Conservation (phyloP, 148 eudicot species). For the Suaeda aralocaspica region DNA sequence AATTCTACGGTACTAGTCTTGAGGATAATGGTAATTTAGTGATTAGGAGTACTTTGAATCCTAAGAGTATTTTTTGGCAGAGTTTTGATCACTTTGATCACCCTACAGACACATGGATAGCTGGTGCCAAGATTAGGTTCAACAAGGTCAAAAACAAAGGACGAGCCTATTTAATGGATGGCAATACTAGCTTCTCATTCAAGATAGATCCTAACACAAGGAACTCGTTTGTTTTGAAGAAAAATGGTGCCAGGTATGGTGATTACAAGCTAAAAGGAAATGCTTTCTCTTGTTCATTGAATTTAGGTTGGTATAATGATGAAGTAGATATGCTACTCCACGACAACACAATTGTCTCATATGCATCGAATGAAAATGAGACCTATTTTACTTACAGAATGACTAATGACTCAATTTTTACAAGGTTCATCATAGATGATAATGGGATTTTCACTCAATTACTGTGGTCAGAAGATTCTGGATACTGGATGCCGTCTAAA, state of each 20-base stretch:
- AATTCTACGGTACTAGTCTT: constrained; percentile 7
- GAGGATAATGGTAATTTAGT: constrained; percentile 19
- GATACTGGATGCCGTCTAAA: constrained; percentile 38
- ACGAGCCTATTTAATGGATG: constrained; percentile 45
- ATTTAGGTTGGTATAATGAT: constrained; percentile 40
- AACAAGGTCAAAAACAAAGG: constrained; percentile 23
- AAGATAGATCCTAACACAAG: constrained; percentile 34
- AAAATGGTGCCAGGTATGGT: constrained; percentile 35
- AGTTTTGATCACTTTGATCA: constrained; percentile 27
- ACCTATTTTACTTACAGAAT: constrained; percentile 44
- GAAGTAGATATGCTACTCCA: constrained; percentile 23
- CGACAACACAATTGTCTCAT: neutral
- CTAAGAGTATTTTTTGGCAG: constrained; percentile 35
- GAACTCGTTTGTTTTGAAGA: too few relatives aligned
- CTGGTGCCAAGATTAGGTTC: constrained; percentile 42
- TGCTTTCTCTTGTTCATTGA: constrained; percentile 50
- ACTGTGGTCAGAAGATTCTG: constrained; percentile 28
- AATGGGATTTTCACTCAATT: constrained; percentile 35
- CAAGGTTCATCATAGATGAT: constrained; percentile 36
- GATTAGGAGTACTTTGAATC: neutral
- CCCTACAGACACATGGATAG: constrained; percentile 48
- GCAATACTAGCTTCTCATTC: constrained; percentile 43
- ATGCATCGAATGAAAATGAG: constrained; percentile 40
- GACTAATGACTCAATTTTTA: constrained; percentile 26
- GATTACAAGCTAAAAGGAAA: constrained; percentile 25